Evolutionary conservation across 176 grass and related monocot species (phyloP), one percentile per base, ranked within the genome.

Genomic region (Cocos nucifera): DNA sequence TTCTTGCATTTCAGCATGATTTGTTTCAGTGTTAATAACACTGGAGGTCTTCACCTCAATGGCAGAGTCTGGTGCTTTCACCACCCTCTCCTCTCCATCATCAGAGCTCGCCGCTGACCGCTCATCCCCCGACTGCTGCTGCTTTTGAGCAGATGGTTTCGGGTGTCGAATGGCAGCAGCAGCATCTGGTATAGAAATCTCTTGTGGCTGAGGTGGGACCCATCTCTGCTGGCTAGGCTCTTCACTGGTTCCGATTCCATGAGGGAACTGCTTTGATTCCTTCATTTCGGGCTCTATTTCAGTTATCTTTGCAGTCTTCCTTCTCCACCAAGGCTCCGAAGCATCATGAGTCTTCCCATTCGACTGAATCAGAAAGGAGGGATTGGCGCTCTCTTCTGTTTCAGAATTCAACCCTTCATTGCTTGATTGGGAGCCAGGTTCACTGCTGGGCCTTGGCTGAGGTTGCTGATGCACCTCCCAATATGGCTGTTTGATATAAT

Each of bases 91-190:
- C 25, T 63, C 61, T 48, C 70, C 70, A 17, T 63, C 70, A 57
- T 69, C 69, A 2, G 69, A 35, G 1, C 69, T 69, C 24, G 6
- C 39, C 20, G 21, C 23, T 18, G 21, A 66, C 15, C 8, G 64
- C 5, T 17, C 4, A 22, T 79, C 61, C 1, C 64, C 78, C 0
- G 65, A 82, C 6, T 56, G 49, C 52, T 85, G 85, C 52, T 85
- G 85, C 73, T 64, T 80, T 17, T 66, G 69, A 21, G 60, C 1
- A 49, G 51, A 53, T 35, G 75, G 59, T 64, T 82, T 89, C 6
- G 76, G 75, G 14, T 87, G 92, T 8, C 83, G 71, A 49, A 97
- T 97, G 65, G 84, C 87, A 0, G 76, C 75, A 0, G 63, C 69
- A 0, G 84, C 92, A 71, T 88, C 92, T 9, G 87, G 70, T 84